Base-by-base conservation (phyloP, 1,284 basidiomycete species). In the Naganishia cerealis region DNA sequence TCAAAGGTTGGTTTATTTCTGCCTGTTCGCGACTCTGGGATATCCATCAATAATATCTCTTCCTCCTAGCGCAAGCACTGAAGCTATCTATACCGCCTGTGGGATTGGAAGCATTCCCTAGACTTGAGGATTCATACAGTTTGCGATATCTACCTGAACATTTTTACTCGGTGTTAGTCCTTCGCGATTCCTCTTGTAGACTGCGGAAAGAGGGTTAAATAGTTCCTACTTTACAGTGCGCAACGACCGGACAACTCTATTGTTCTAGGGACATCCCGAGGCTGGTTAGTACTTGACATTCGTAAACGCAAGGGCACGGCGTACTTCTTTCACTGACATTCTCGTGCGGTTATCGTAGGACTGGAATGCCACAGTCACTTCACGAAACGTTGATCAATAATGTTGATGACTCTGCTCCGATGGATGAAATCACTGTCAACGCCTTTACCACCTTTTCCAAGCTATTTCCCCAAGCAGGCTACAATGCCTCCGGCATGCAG, bases 121-220 rank as follows among this genome's bases (percentile, higher is more conserved):
- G 58, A 12, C 67, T 78, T 38, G 67, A 72, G n/a, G 71, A 68
- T 4, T 74, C 73, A 54, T 74, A 73, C 65, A 78, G 76, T 15
- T 66, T 79, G 29, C 73, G 78, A 9, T 74, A 71, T 56, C 69
- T 69, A 3, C 59, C 71, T 0, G 61, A 73, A 6, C 72, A 73
- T 46, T 79, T 79, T 68, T 79, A 76, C 63, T 77, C 76, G 0
- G 72, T 77, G 73, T 75, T 66, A 66, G 74, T 67, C 9, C 12
- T 26, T 6, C 46, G 15, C 13, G 18, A 42, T 13, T 15, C 16
- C 6, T 46, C 46, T 29, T 8, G 29, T 50, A 46, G 54, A 26
- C 1, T 42, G 13, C 12, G 24, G 7, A 13, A 13, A 24, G n/a
- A 50, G 8, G n/a, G 46, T 7, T 50, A 3, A 46, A 16, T 18